Evolutionary conservation across 2,329 filamentous ascomycete genomes (phyloP).

Genomic region (Trematosphaeria pertusa): DNA sequence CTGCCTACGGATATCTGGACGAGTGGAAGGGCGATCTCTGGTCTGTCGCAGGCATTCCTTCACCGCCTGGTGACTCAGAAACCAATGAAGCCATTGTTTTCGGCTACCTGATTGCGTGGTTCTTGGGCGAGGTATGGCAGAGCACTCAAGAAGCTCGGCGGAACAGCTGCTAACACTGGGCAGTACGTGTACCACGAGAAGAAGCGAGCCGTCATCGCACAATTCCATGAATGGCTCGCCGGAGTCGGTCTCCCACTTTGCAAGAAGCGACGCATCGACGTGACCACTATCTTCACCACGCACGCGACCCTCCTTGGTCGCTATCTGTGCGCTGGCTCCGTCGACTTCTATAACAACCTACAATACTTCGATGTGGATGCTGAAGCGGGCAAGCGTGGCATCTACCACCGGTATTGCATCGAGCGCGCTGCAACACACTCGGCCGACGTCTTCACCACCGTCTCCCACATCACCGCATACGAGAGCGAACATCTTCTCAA

Average conservation of each 20-base stretch:
- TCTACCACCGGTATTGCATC: constrained; percentile 98
- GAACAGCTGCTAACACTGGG: neutral
- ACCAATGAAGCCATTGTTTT: constrained; percentile 98
- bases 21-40: constrained; percentile 98
- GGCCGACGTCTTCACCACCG: constrained; percentile 96
- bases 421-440: constrained; percentile 91
- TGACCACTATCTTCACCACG: constrained; percentile 98
- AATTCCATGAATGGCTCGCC: constrained; percentile 98
- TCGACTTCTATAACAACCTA: constrained; percentile 99
- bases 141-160: constrained; percentile 26
- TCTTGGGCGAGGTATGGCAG: constrained; percentile 84
- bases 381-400: constrained; percentile 95
- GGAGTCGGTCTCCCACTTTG: constrained; percentile 90
- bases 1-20: constrained; percentile 86
- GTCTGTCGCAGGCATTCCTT: constrained; percentile 92
- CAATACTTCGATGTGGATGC: constrained; percentile 96
- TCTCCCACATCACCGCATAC: constrained; percentile 97
- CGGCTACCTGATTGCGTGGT: constrained; percentile 97
- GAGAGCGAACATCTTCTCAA: constrained; percentile 97
- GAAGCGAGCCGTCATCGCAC: constrained; percentile 89
- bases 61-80: constrained; percentile 87
- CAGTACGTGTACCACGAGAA: constrained; percentile 95
- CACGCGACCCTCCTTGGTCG: constrained; percentile 94
- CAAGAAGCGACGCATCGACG: constrained; percentile 93
- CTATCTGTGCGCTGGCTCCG: constrained; percentile 95